These are phyloP conservation scores for Spathaspora hagerdaliae DNA, from an alignment of 805 yeast genomes.

Conservation along the genomic window DNA sequence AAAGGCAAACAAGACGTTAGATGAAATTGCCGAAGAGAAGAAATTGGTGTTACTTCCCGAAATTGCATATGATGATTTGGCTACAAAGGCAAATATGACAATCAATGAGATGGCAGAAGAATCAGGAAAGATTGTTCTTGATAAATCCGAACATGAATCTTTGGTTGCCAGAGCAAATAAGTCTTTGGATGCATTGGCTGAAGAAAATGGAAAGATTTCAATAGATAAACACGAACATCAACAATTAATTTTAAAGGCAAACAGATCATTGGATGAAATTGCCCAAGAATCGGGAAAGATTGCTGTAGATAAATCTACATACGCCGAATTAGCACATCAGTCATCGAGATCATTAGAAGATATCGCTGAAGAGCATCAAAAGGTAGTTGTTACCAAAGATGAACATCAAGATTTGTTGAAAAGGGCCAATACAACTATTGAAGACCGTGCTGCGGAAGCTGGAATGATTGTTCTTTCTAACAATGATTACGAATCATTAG, in stretches of 20 bases:
- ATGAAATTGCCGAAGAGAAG: slow-evolving; percentile 4
- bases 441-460: slow-evolving; percentile 10
- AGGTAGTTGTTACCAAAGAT: slow-evolving; percentile 8
- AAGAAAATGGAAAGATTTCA: background rate
- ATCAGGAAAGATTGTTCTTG: background rate
- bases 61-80: slow-evolving; percentile 12
- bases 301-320: slow-evolving; percentile 7
- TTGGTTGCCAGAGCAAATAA: slow-evolving; percentile 2
- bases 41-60: slow-evolving; percentile 15
- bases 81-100: background rate
- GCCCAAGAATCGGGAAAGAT: slow-evolving; percentile 7
- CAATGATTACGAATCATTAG: slow-evolving; percentile 12
- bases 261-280: slow-evolving; percentile 3
- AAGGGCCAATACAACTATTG: background rate
- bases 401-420: slow-evolving; percentile 6
- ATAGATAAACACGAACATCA: slow-evolving; percentile 6
- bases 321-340: slow-evolving; percentile 6
- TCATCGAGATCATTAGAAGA: slow-evolving; percentile 1
- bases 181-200: background rate
- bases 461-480: slow-evolving; percentile 16
- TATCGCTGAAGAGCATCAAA: background rate
- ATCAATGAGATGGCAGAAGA: slow-evolving; percentile 6
- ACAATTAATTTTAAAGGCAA: slow-evolving; percentile 10
- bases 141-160: slow-evolving; percentile 1
- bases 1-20: slow-evolving; percentile 5